phyloP scores from a whole-genome alignment of 345 rosid species.

The Litchi chinensis region DNA sequence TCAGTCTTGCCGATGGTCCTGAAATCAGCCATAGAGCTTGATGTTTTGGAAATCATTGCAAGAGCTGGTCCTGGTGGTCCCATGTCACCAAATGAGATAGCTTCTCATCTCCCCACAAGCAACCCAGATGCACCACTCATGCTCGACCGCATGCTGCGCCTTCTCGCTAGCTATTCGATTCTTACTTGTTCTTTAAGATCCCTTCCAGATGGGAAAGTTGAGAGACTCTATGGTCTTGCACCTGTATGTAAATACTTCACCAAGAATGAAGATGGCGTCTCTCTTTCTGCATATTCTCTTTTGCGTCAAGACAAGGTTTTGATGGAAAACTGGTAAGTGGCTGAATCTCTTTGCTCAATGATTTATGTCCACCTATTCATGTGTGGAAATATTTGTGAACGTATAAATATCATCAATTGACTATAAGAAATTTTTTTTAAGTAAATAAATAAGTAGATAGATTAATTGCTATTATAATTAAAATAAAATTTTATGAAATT shows the following conservation, averaged over 20 bases:
- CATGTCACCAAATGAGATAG: slow-evolving; percentile 62
- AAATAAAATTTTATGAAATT: no score
- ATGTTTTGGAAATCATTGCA: slow-evolving; percentile 78
- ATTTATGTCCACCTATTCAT: no score
- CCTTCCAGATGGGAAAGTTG: slow-evolving; percentile 44
- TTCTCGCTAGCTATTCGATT: slow-evolving; percentile 63
- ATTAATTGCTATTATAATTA: no score
- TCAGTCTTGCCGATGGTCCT: slow-evolving; percentile 87
- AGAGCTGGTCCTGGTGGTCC: slow-evolving; percentile 49
- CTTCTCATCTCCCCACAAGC: slow-evolving; percentile 62
- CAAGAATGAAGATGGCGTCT: slow-evolving; percentile 78
- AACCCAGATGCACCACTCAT: slow-evolving; percentile 73
- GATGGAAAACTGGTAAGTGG: slow-evolving; percentile 81
- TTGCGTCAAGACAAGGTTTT: slow-evolving; percentile 86
- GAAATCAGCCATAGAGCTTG: slow-evolving; percentile 79
- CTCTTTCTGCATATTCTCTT: slow-evolving; percentile 61
- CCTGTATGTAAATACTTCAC: slow-evolving; percentile 79
- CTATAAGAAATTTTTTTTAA: no score
- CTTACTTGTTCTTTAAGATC: slow-evolving; percentile 48
- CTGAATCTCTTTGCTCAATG: no score
- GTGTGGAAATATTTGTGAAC: no score
- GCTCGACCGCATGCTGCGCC: slow-evolving; percentile 74
- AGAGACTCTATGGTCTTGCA: slow-evolving; percentile 64
- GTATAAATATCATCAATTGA: no score
- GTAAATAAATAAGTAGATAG: no score